phyloP scores from a whole-genome alignment of 108 stramenopile genomes.

The Hondaea fermentalgiana region DNA sequence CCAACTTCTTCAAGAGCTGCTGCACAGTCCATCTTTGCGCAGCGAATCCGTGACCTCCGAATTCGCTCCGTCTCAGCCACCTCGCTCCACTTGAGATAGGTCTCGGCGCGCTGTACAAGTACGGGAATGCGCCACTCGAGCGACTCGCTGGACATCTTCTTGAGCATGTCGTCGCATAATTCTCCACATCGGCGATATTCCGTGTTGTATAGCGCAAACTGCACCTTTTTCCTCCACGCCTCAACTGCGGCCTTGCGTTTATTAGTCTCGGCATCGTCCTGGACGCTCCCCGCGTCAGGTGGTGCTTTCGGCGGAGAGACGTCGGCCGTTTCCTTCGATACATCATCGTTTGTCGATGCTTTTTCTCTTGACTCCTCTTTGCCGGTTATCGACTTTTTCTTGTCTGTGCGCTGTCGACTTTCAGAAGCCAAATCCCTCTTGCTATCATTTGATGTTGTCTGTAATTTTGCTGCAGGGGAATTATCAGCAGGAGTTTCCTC shows the following conservation, averaged over 20 bases:
- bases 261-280: neutral
- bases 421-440: no score
- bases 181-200: neutral
- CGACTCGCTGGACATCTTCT: neutral
- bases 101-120: neutral
- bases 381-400: no score
- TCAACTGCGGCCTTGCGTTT: neutral
- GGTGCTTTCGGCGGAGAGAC: neutral
- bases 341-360: no score
- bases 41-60: neutral
- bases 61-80: neutral
- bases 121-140: neutral
- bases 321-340: neutral
- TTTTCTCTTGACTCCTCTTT: no score
- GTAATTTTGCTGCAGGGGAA: no score
- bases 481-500: no score
- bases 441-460: no score
- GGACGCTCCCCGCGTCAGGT: neutral
- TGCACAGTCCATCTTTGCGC: neutral
- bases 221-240: neutral
- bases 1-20: neutral
- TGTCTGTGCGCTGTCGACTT: no score
- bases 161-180: neutral
- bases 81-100: neutral
- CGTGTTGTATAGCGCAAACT: neutral